These are phyloP conservation scores for Raffaelea ambrosiae DNA, from an alignment of 2,329 filamentous ascomycete species.

Conservation along the genomic window DNA sequence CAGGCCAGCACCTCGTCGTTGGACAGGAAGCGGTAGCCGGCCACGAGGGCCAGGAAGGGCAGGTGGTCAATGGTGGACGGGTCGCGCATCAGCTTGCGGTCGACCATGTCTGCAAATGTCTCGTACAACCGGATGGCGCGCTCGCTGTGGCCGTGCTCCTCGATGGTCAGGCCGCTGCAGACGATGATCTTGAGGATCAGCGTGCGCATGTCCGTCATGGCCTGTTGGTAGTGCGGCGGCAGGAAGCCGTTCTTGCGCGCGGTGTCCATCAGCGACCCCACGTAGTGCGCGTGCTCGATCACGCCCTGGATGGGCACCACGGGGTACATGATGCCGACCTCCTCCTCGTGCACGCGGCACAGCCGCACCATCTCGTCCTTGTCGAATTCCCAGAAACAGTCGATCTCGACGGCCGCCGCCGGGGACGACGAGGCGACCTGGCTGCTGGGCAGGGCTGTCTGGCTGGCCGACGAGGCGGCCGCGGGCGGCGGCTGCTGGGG, in stretches of 20 bases:
- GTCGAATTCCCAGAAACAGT: conserved; percentile 72
- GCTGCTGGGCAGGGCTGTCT: no score
- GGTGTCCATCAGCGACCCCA: conserved; percentile 55
- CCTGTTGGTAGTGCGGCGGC: conserved; percentile 23
- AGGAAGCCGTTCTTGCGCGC: conserved; percentile 23
- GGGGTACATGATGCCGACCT: conserved; percentile 89
- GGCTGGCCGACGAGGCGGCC: conserved; percentile 9
- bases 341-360: conserved; percentile 75
- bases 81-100: conserved; percentile 54
- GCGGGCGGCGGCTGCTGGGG: conserved; percentile 29
- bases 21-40: conserved; percentile 70
- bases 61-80: conserved; percentile 37
- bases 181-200: conserved; percentile 76
- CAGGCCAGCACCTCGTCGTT: conserved; percentile 83
- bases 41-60: conserved; percentile 42
- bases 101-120: conserved; percentile 63
- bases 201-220: conserved; percentile 33
- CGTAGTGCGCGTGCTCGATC: conserved; percentile 57
- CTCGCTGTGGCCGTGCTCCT: conserved; percentile 70
- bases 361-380: conserved; percentile 74
- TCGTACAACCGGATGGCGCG: conserved; percentile 66
- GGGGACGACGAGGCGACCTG: conserved; percentile 15
- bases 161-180: conserved; percentile 67
- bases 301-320: conserved; percentile 67
- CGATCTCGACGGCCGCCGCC: conserved; percentile 32